Conservation (phyloP, 352 stramenopile genomes). For the Globisporangium orthogonon region DNA sequence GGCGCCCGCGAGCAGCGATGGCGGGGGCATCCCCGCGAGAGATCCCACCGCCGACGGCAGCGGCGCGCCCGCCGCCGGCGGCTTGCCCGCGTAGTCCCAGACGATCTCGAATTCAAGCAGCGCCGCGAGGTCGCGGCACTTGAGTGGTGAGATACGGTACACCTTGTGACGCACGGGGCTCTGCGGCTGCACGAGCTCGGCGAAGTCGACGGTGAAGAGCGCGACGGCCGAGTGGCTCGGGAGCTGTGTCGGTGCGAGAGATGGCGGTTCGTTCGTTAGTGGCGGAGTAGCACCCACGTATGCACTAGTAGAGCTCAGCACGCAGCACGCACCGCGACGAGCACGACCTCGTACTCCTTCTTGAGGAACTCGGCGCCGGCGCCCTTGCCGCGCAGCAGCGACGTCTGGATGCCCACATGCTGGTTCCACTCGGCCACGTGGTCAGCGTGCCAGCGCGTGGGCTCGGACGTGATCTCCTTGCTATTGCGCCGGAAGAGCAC, state of each 20-base stretch:
- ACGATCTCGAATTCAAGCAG: constrained; percentile 73
- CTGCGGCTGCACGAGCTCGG: constrained; percentile 53
- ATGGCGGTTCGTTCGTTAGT: no score
- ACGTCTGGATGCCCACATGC: constrained; percentile 73
- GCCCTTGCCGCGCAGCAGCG: constrained; percentile 53
- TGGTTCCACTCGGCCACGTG: constrained; percentile 77
- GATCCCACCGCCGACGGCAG: constrained; percentile 7
- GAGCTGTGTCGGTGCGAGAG: no score
- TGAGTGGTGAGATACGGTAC: constrained; percentile 61
- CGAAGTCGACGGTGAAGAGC: constrained; percentile 72
- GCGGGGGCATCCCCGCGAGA: constrained; percentile 26
- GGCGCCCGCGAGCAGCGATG: constrained; percentile 32
- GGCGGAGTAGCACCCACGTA: no score
- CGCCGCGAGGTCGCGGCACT: constrained; percentile 68
- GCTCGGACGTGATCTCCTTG: constrained; percentile 72
- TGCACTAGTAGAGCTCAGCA: no score
- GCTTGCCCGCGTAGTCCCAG: constrained; percentile 41
- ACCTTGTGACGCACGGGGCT: constrained; percentile 34
- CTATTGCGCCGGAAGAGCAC: constrained; percentile 78
- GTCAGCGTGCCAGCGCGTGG: constrained; percentile 54
- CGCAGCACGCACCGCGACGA: constrained; percentile 66
- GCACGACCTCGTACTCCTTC: constrained; percentile 81
- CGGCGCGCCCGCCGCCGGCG: not conserved
- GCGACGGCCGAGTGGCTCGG: constrained; percentile 74
- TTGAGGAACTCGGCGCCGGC: constrained; percentile 41